Evolutionary conservation across 2,329 filamentous ascomycete species (phyloP).

Genomic region (Penicillium aurantiogriseum): DNA sequence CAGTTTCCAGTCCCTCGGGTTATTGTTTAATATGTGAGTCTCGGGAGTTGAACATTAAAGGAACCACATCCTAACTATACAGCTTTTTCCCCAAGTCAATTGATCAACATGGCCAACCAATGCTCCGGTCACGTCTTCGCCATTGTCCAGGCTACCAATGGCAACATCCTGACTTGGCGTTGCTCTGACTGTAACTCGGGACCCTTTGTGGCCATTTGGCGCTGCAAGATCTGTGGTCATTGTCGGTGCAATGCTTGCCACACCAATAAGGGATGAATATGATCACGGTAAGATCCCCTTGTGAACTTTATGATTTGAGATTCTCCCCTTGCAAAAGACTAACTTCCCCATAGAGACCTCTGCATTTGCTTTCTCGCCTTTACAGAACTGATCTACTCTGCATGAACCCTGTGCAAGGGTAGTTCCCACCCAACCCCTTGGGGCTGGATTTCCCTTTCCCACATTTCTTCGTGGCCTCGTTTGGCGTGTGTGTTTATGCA

Average conservation of each 20-base stretch:
- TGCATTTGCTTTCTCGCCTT: constrained; percentile 2
- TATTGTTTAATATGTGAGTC: constrained; percentile 19
- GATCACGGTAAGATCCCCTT: neutral
- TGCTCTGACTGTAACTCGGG: constrained; percentile 45
- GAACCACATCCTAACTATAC: neutral
- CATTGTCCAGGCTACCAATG: constrained; percentile 43
- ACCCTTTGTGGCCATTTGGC: constrained; percentile 44
- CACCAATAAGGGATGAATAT: constrained; percentile 33
- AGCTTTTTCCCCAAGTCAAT: neutral
- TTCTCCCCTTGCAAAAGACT: constrained; percentile 2
- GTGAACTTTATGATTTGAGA: neutral
- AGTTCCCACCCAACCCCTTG: constrained; percentile 7
- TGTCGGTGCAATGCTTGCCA: constrained; percentile 44
- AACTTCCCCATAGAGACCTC: neutral
- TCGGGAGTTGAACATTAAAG: constrained; percentile 1
- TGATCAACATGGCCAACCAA: constrained; percentile 38
- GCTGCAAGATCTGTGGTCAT: constrained; percentile 44
- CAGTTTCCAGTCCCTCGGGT: constrained; percentile 21
- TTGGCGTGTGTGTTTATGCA: constrained; percentile 15
- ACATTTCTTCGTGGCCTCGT: constrained; percentile 7
- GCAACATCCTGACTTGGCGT: constrained; percentile 45
- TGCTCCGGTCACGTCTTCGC: constrained; percentile 41
- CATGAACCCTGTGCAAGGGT: constrained; percentile 17
- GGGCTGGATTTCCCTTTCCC: neutral
- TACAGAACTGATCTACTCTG: constrained; percentile 6